These are phyloP conservation scores for Spencermartinsiella ligniputridi DNA, from an alignment of 1,139 yeast genomes.

Conservation along the genomic window DNA sequence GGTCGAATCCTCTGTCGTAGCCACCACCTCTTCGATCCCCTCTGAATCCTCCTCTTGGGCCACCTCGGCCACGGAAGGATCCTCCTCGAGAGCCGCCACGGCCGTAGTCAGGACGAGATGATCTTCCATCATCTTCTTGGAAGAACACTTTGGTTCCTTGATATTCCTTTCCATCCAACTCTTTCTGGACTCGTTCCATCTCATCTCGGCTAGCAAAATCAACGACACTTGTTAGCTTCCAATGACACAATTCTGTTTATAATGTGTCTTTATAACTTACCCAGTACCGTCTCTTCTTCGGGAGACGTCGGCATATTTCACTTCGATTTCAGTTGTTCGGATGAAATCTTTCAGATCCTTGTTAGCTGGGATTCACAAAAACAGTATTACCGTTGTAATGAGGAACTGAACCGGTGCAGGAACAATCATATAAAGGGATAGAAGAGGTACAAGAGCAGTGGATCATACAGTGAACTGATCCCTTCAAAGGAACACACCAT, in stretches of 20 bases:
- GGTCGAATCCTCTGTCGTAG: constrained; percentile 18
- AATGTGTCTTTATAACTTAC: too few relatives aligned
- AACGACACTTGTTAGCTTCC: constrained; percentile 45
- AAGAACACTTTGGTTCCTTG: constrained; percentile 63
- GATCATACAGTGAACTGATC: too few relatives aligned
- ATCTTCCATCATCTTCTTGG: constrained; percentile 54
- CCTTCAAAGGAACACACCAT: too few relatives aligned
- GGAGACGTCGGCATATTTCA: constrained; percentile 33
- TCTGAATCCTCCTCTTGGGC: constrained; percentile 25
- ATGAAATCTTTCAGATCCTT: constrained; percentile 36
- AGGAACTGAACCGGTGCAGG: too few relatives aligned
- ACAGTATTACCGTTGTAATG: too few relatives aligned
- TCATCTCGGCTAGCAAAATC: constrained; percentile 77
- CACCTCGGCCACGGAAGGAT: constrained; percentile 8
- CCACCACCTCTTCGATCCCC: constrained; percentile 20
- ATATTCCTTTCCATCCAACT: constrained; percentile 67
- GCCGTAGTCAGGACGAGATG: constrained; percentile 31
- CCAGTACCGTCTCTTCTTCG: constrained; percentile 32
- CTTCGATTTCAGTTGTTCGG: constrained; percentile 33
- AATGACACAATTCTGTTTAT: too few relatives aligned
- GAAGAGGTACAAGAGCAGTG: too few relatives aligned
- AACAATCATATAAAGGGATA: too few relatives aligned
- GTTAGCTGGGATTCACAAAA: too few relatives aligned
- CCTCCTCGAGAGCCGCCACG: constrained; percentile 34
- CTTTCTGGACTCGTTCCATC: constrained; percentile 61